phyloP scores from a whole-genome alignment of 805 yeast species.

The Candida vartiovaarae region DNA sequence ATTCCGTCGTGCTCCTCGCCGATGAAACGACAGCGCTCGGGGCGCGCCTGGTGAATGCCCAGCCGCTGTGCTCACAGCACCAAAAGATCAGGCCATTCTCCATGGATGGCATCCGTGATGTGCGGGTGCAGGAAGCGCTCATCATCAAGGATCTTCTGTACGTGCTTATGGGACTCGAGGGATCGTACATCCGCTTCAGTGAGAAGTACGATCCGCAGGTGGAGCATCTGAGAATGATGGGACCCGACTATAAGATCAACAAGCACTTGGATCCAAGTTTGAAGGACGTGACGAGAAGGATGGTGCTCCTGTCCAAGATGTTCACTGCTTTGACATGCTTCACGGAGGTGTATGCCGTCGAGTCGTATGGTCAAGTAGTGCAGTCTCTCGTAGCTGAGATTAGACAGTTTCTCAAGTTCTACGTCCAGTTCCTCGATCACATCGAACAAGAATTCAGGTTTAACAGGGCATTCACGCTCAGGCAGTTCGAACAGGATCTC shows the following conservation, averaged over 20 bases:
- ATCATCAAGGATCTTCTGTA: slow-evolving; percentile 63
- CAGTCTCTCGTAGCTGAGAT: slow-evolving; percentile 67
- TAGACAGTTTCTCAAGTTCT: slow-evolving; percentile 34
- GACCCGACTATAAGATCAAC: slow-evolving; percentile 72
- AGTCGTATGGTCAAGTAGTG: slow-evolving; percentile 58
- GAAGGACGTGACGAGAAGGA: slow-evolving; percentile 57
- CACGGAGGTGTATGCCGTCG: slow-evolving; percentile 48
- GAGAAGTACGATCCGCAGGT: slow-evolving; percentile 46
- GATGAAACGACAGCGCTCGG: slow-evolving; percentile 19
- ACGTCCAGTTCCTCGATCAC: slow-evolving; percentile 27
- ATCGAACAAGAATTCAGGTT: slow-evolving; percentile 48
- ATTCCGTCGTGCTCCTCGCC: slow-evolving; percentile 18
- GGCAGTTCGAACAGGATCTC: slow-evolving; percentile 48
- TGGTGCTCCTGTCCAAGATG: slow-evolving; percentile 57
- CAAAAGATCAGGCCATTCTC: slow-evolving; percentile 37
- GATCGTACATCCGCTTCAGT: slow-evolving; percentile 64
- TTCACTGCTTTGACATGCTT: slow-evolving; percentile 54
- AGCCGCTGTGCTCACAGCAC: slow-evolving; percentile 26
- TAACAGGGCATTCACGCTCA: slow-evolving; percentile 49
- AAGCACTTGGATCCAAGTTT: slow-evolving; percentile 67
- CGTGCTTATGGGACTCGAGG: slow-evolving; percentile 69
- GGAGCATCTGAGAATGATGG: slow-evolving; percentile 39
- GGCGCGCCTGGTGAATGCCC: slow-evolving; percentile 26
- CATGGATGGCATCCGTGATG: slow-evolving; percentile 37
- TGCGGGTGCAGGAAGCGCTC: slow-evolving; percentile 62